A percentile compares a stretch with the other conserved stretches of the same genome.
These are phyloP conservation scores for Syzygium aromaticum DNA, from an alignment of 345 rosid genomes.

Conservation along the genomic window DNA sequence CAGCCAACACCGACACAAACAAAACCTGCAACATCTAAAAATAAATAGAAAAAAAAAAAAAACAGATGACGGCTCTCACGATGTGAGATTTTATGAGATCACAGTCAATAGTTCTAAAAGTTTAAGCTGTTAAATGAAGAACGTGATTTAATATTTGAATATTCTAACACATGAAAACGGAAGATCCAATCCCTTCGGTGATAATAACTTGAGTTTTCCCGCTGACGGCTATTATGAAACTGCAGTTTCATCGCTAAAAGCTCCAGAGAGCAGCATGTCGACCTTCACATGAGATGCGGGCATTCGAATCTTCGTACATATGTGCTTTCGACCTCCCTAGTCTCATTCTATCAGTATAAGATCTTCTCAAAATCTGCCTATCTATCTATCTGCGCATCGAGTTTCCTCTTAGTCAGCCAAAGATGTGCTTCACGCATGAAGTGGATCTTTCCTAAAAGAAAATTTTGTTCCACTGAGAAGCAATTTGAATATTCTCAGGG, in stretches of 20 bases:
- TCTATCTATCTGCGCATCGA: not conserved
- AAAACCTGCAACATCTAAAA: not conserved
- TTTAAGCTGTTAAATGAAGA: no score
- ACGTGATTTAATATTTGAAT: no score
- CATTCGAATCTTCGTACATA: not conserved
- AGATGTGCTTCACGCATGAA: not conserved
- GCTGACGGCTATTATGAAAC: not conserved
- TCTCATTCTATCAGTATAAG: not conserved
- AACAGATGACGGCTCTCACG: not conserved
- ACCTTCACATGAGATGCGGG: not conserved
- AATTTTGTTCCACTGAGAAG: not conserved
- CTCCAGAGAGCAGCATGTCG: not conserved
- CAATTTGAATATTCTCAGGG: not conserved
- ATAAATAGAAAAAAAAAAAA: not conserved
- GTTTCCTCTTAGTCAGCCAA: not conserved
- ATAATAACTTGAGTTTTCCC: not conserved
- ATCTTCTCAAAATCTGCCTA: not conserved
- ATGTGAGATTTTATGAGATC: no score
- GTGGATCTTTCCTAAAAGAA: not conserved
- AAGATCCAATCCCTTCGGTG: not conserved
- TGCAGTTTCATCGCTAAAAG: not conserved
- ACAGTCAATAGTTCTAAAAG: no score
- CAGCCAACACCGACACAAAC: not conserved
- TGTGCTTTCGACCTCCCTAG: not conserved
- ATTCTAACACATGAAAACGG: not conserved